Conservation (phyloP, 257 asterid species). For the Dorcoceras hygrometricum region DNA sequence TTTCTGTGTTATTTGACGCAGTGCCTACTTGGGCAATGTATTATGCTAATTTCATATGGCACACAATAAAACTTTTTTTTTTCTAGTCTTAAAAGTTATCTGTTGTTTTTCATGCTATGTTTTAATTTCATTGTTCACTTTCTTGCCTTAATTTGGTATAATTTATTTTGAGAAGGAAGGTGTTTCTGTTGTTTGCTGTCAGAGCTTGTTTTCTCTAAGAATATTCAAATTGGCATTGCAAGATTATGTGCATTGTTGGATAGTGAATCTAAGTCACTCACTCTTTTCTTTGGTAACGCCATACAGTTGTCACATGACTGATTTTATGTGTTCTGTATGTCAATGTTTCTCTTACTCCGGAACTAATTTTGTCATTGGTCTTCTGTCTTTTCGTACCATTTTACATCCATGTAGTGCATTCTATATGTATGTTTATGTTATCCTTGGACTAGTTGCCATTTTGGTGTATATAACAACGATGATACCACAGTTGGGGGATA, state of each 20-base stretch:
- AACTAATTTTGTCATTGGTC: constrained; percentile 1
- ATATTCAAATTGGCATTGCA: constrained; percentile 3
- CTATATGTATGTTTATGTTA: background rate
- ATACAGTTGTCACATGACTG: background rate
- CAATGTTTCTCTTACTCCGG: background rate
- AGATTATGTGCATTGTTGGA: background rate
- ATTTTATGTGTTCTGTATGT: background rate
- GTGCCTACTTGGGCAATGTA: background rate
- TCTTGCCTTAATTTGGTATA: constrained; percentile 5
- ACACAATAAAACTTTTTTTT: background rate
- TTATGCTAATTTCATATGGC: background rate
- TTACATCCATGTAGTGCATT: constrained; percentile 8
- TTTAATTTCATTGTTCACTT: background rate
- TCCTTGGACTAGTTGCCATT: background rate
- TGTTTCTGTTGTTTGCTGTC: background rate
- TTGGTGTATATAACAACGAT: background rate
- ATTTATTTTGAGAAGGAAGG: background rate
- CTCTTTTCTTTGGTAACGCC: background rate
- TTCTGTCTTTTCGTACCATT: background rate
- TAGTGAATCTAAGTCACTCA: background rate
- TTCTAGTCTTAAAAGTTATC: constrained; percentile 10
- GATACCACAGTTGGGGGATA: background rate
- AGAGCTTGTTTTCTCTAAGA: background rate
- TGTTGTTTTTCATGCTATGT: constrained; percentile 2
- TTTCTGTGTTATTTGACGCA: constrained; percentile 13